Percentiles rank a stretch among this genome's conserved stretches.
Evolutionary conservation across 2,329 filamentous ascomycete genomes (phyloP).

Genomic region (Nothophaeocryptopus gaeumannii): DNA sequence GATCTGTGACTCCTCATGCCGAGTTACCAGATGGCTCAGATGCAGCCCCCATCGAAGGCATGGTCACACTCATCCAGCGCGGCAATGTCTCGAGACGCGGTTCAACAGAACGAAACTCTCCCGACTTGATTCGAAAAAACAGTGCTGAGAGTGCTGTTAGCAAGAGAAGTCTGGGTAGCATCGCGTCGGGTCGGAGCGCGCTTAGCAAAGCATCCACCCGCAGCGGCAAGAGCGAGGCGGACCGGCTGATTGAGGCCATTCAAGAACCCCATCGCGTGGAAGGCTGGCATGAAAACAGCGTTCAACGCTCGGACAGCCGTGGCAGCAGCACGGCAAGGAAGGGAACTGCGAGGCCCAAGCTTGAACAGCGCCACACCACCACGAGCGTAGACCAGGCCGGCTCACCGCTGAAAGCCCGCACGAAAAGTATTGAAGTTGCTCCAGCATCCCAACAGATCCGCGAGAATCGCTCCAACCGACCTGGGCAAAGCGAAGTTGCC

Average conservation of each 20-base stretch:
- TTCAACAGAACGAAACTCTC: constrained; percentile 12
- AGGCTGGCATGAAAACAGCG: constrained; percentile 26
- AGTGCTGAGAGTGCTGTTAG: constrained; percentile 51
- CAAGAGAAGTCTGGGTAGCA: constrained; percentile 49
- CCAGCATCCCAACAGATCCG: constrained; percentile 26
- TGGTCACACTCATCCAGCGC: constrained; percentile 62
- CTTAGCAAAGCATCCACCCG: constrained; percentile 29
- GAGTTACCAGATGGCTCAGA: constrained; percentile 8
- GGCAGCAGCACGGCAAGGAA: constrained; percentile 7
- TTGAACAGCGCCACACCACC: constrained; percentile 31
- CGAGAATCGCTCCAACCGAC: constrained; percentile 44
- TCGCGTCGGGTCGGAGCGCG: constrained; percentile 38
- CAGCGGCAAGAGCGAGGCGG: constrained; percentile 61
- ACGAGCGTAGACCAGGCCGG: constrained; percentile 7
- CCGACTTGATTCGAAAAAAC: constrained; percentile 30
- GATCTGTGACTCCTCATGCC: constrained; percentile 28
- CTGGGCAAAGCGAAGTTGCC: constrained; percentile 40
- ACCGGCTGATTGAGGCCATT: constrained; percentile 70
- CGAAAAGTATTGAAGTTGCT: constrained; percentile 24
- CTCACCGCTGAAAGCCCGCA: constrained; percentile 17
- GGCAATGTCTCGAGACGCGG: constrained; percentile 31
- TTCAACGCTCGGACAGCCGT: constrained; percentile 22
- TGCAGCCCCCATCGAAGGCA: constrained; percentile 39
- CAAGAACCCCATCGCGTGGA: constrained; percentile 52
- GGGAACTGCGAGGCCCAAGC: constrained; percentile 17